Percentiles rank a stretch among this genome's conserved stretches.
Evolutionary conservation across 1,139 yeast species (phyloP).

Genomic region (Candida glucosophila): DNA sequence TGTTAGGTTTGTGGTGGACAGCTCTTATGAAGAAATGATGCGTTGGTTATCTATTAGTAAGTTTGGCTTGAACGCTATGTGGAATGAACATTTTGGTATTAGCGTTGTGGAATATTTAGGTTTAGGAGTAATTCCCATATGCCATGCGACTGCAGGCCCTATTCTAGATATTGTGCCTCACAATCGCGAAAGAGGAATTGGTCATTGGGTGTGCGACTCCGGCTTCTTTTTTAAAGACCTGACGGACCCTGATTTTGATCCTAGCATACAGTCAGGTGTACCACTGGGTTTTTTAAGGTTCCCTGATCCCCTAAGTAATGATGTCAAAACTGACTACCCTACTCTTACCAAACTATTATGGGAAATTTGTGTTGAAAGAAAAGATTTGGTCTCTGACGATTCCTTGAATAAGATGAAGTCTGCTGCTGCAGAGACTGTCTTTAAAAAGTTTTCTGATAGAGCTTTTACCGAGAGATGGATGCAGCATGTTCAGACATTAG

Average conservation of each 20-base stretch:
- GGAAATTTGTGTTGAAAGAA: slow-evolving; percentile 34
- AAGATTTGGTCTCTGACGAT: slow-evolving; percentile 23
- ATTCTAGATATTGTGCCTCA: slow-evolving; percentile 71
- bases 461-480: slow-evolving; percentile 58
- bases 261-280: slow-evolving; percentile 8
- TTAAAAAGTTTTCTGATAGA: slow-evolving; percentile 60
- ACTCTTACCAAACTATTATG: slow-evolving; percentile 26
- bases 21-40: slow-evolving; percentile 58
- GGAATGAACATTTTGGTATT: slow-evolving; percentile 99
- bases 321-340: slow-evolving; percentile 20
- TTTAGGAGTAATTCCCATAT: slow-evolving; percentile 79
- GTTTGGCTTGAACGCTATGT: slow-evolving; percentile 91
- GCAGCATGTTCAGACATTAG: slow-evolving; percentile 28
- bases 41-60: slow-evolving; percentile 48
- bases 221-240: slow-evolving; percentile 66
- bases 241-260: slow-evolving; percentile 57
- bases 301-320: slow-evolving; percentile 6
- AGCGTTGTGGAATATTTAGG: slow-evolving; percentile 93
- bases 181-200: slow-evolving; percentile 9
- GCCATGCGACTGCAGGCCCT: slow-evolving; percentile 93
- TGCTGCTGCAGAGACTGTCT: slow-evolving; percentile 44
- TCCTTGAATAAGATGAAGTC: slow-evolving; percentile 37
- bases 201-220: slow-evolving; percentile 34
- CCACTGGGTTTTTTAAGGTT: slow-evolving; percentile 10
- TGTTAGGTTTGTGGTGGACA: slow-evolving; percentile 67